A percentile compares a stretch with the other conserved stretches of the same genome.
These are phyloP conservation scores for Claviceps lovelessii DNA, from an alignment of 2,329 filamentous ascomycete species.

Conservation along the genomic window DNA sequence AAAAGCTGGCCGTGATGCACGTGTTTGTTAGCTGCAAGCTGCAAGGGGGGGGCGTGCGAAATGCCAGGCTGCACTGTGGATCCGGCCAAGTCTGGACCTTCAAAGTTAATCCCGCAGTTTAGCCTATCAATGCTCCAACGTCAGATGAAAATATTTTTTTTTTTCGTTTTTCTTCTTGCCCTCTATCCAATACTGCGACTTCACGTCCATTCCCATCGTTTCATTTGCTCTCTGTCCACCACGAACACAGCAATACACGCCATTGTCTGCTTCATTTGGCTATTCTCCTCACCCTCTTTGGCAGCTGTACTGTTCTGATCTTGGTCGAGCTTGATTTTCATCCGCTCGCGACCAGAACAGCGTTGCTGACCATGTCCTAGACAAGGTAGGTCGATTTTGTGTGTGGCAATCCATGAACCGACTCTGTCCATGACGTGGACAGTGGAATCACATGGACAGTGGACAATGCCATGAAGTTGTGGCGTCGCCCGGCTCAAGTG, in stretches of 20 bases:
- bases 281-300: background rate
- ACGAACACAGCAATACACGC: background rate
- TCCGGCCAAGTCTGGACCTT: too few species aligned
- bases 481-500: background rate
- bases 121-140: background rate
- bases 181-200: too few species aligned
- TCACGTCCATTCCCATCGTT: too few species aligned
- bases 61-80: too few species aligned
- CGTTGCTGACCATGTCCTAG: constrained; percentile 17
- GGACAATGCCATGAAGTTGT: background rate
- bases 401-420: too few species aligned
- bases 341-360: constrained; percentile 1
- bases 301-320: background rate
- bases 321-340: background rate
- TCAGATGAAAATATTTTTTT: background rate
- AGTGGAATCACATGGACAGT: background rate
- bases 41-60: too few species aligned
- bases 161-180: background rate
- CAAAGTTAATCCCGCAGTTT: background rate
- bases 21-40: too few species aligned
- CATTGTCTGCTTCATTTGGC: background rate
- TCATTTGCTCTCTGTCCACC: background rate
- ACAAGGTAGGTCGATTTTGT: constrained; percentile 13
- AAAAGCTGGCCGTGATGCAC: too few species aligned
- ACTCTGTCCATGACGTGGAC: background rate